These are phyloP conservation scores for Penicillium lagena DNA, from an alignment of 495 filamentous ascomycete genomes.

Conservation along the genomic window DNA sequence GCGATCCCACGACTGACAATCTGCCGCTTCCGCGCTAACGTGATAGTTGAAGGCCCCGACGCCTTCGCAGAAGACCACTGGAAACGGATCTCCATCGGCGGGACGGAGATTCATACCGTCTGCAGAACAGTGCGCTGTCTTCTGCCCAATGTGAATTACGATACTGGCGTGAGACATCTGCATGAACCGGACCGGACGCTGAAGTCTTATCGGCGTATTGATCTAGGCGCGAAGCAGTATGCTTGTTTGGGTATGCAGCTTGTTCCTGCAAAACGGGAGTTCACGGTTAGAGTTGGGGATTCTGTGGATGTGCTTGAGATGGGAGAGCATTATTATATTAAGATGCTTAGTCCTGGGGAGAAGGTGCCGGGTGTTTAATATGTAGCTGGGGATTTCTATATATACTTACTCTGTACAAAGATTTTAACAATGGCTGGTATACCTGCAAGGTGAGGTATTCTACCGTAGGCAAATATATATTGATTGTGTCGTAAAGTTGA, in stretches of 20 bases:
- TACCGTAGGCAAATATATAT: too few relatives aligned
- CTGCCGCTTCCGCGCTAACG: conserved; percentile 75
- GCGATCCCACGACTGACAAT: conserved; percentile 59
- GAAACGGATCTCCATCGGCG: conserved; percentile 59
- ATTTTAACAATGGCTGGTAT: too few relatives aligned
- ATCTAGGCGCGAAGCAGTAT: conserved; percentile 56
- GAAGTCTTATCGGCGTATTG: conserved; percentile 62
- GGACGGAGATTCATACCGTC: conserved; percentile 47
- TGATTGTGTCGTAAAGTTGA: too few relatives aligned
- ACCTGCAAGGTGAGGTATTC: too few relatives aligned
- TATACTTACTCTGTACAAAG: too few relatives aligned
- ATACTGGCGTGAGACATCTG: conserved; percentile 61
- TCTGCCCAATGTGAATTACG: conserved; percentile 76
- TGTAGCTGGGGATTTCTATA: too few relatives aligned
- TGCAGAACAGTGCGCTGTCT: conserved; percentile 74
- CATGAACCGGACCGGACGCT: conserved; percentile 70
- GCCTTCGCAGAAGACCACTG: conserved; percentile 72
- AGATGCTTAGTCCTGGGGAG: conserved; percentile 38
- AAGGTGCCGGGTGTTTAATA: conserved; percentile 27
- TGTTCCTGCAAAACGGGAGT: conserved; percentile 21
- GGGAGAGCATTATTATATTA: conserved; percentile 59
- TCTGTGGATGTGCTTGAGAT: conserved; percentile 50
- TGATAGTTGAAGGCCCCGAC: conserved; percentile 60
- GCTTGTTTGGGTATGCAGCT: conserved; percentile 73
- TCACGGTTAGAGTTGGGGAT: conserved; percentile 54